Conservation (phyloP, 139 green algal species). For the Astrephomene gubernaculifera region DNA sequence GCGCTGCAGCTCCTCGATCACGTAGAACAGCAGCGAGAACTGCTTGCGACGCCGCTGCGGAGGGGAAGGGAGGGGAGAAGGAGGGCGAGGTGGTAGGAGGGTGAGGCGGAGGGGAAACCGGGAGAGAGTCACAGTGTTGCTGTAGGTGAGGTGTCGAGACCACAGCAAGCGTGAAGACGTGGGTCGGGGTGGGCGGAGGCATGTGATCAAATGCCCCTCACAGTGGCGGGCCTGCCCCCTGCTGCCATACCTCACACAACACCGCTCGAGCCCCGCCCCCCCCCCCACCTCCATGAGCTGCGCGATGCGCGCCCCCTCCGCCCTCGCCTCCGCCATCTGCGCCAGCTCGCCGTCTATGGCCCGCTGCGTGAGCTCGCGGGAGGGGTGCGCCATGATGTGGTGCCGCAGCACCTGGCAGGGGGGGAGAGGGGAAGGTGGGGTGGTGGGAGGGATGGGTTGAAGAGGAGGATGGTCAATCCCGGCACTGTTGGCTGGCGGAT, state of each 20-base stretch:
- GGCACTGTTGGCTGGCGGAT: too few relatives aligned
- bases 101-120: not conserved
- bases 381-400: slow-evolving; percentile 59
- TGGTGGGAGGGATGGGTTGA: not conserved
- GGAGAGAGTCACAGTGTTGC: too few relatives aligned
- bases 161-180: too few relatives aligned
- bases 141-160: too few relatives aligned
- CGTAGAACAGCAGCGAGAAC: slow-evolving; percentile 72
- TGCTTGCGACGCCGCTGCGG: slow-evolving; percentile 65
- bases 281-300: slow-evolving; percentile 49
- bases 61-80: not conserved
- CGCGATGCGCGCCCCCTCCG: slow-evolving; percentile 36
- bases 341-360: slow-evolving; percentile 55
- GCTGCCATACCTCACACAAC: not conserved
- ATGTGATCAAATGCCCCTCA: too few relatives aligned
- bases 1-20: slow-evolving; percentile 65
- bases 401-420: slow-evolving; percentile 52
- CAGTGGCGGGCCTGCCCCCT: too few relatives aligned
- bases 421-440: not conserved
- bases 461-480: too few relatives aligned
- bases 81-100: not conserved
- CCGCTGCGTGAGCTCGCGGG: slow-evolving; percentile 46
- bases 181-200: too few relatives aligned
- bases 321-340: slow-evolving; percentile 41
- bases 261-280: not conserved